Conservation (phyloP, 2,329 filamentous ascomycete genomes). For the Colletotrichum tropicale region DNA sequence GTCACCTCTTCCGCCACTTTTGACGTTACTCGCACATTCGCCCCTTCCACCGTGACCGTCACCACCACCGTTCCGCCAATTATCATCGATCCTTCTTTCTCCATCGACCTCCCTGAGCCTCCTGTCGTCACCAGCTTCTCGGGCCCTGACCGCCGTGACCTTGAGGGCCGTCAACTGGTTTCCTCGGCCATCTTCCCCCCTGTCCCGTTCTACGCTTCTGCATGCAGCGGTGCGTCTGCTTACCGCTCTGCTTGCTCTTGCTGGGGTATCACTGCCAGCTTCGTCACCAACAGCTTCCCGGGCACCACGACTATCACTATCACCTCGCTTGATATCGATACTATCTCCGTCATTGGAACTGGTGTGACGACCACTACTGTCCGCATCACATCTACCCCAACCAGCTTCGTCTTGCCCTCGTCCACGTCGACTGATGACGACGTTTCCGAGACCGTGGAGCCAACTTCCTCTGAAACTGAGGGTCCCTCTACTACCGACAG, state of each 20-base stretch:
- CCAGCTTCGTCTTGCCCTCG: not conserved
- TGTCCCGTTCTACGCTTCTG: slow-evolving; percentile 26
- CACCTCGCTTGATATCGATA: not conserved
- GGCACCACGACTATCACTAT: not conserved
- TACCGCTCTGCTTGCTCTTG: slow-evolving; percentile 32
- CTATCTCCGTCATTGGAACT: not conserved
- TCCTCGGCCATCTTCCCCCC: not conserved
- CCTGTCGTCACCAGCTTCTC: not conserved
- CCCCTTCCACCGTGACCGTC: not conserved
- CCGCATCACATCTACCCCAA: not conserved
- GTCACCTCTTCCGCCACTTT: not conserved
- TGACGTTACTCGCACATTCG: not conserved
- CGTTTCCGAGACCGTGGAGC: not conserved
- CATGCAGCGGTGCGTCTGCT: slow-evolving; percentile 21
- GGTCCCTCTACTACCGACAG: not conserved
- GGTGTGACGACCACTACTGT: not conserved
- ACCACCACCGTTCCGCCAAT: not conserved
- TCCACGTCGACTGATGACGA: not conserved
- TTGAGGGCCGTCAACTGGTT: not conserved
- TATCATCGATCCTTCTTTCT: not conserved
- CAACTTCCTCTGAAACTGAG: not conserved
- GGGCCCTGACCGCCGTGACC: not conserved
- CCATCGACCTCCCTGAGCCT: not conserved
- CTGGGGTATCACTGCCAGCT: slow-evolving; percentile 23
- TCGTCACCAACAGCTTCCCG: slow-evolving; percentile 1